phyloP scores from a whole-genome alignment of 2,329 filamentous ascomycete genomes.

The Fusarium sp. region DNA sequence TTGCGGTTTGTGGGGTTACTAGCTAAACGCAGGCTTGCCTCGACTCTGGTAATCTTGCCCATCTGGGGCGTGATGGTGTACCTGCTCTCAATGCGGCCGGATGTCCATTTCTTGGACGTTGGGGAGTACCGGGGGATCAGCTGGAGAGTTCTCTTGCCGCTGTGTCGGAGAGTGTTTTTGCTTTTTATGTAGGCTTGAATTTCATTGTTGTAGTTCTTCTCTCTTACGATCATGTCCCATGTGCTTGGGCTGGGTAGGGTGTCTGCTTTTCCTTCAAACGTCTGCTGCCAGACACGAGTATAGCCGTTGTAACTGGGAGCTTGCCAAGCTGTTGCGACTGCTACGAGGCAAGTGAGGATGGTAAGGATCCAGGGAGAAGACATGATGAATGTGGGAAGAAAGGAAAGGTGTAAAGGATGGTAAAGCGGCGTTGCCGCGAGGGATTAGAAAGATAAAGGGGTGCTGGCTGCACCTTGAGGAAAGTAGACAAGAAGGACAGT shows the following conservation, averaged over 20 bases:
- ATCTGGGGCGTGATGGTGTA: conserved; percentile 56
- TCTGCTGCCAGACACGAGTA: conserved; percentile 54
- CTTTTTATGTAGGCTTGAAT: conserved; percentile 59
- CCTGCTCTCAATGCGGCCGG: conserved; percentile 62
- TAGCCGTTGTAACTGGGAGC: conserved; percentile 53
- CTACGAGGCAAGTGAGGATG: conserved; percentile 44
- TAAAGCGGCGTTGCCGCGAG: conserved; percentile 19
- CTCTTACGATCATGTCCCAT: conserved; percentile 55
- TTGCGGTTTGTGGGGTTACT: conserved; percentile 52
- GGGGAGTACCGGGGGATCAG: conserved; percentile 57
- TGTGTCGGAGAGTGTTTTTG: conserved; percentile 59
- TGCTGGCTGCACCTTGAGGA: not conserved
- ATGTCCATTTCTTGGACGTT: conserved; percentile 58
- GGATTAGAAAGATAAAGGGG: no score
- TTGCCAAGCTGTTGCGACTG: conserved; percentile 49
- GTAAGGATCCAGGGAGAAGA: conserved; percentile 34
- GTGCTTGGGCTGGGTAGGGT: conserved; percentile 46
- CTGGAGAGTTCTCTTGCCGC: conserved; percentile 60
- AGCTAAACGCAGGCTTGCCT: conserved; percentile 59
- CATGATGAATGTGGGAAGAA: conserved; percentile 30
- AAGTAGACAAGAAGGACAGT: not conserved
- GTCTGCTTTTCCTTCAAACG: conserved; percentile 52
- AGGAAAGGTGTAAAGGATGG: conserved; percentile 1
- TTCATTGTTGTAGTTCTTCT: conserved; percentile 61
- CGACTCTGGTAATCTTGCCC: conserved; percentile 57